Percentiles rank a stretch among this genome's conserved stretches.
Evolutionary conservation across 2,329 filamentous ascomycete genomes (phyloP).

Genomic region (Talaromyces sp.): DNA sequence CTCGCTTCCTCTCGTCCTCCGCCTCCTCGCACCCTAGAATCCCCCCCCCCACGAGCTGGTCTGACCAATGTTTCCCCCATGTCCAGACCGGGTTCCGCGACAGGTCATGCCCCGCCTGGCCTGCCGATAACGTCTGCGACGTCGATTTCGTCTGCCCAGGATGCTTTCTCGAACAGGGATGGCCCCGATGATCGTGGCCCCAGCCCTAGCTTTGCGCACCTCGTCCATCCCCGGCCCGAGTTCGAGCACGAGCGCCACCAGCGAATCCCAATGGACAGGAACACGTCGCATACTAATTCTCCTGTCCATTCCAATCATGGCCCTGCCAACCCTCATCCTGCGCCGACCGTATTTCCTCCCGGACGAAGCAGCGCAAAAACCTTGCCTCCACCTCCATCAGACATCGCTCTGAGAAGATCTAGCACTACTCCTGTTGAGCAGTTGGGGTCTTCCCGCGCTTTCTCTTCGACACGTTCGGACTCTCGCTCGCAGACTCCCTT

Average conservation of each 20-base stretch:
- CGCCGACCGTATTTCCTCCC: background rate
- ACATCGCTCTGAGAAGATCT: slow-evolving; percentile 18
- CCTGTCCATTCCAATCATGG: slow-evolving; percentile 20
- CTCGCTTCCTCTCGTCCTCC: background rate
- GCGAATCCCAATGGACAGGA: slow-evolving; percentile 14
- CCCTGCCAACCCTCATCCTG: background rate
- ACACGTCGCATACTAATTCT: slow-evolving; percentile 20
- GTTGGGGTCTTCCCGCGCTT: slow-evolving; percentile 15
- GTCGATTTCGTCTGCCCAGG: background rate
- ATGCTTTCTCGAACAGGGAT: slow-evolving; percentile 27
- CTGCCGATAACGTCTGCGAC: slow-evolving; percentile 47
- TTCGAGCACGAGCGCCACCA: slow-evolving; percentile 19
- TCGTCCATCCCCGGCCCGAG: slow-evolving; percentile 26
- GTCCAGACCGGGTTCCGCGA: slow-evolving; percentile 47
- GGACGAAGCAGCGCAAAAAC: background rate
- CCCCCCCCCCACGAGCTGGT: slow-evolving; percentile 24
- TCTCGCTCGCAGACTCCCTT: slow-evolving; percentile 44
- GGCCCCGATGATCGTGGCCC: slow-evolving; percentile 37
- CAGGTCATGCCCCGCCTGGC: slow-evolving; percentile 40
- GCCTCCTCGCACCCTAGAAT: slow-evolving; percentile 4
- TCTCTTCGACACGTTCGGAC: slow-evolving; percentile 6
- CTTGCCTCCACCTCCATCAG: slow-evolving; percentile 1
- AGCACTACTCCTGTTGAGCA: slow-evolving; percentile 14
- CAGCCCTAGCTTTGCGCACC: slow-evolving; percentile 26
- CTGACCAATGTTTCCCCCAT: slow-evolving; percentile 52